phyloP scores from a whole-genome alignment of 331 rosid genomes.

The Erythrophleum ivorense region DNA sequence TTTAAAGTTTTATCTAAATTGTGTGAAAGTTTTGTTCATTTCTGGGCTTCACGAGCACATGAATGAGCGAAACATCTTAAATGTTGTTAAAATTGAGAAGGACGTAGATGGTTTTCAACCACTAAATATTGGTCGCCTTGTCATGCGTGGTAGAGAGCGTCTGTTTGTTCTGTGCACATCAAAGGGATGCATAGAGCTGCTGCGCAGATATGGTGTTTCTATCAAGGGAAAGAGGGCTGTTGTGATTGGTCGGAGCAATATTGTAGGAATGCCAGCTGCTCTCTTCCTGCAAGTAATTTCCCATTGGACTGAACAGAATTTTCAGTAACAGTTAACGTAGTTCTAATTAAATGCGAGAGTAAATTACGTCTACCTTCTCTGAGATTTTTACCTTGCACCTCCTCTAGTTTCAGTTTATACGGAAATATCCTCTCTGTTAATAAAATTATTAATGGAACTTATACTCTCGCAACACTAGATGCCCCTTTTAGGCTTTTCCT shows the following conservation, averaged over 20 bases:
- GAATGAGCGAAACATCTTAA: conserved; percentile 75
- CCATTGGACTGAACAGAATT: too few relatives aligned
- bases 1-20: background rate
- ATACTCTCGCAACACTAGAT: too few relatives aligned
- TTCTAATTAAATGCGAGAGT: too few relatives aligned
- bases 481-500: too few relatives aligned
- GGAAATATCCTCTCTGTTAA: too few relatives aligned
- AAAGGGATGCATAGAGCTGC: conserved; percentile 94
- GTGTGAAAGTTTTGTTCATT: conserved; percentile 32
- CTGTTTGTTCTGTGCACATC: conserved; percentile 95
- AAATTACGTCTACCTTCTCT: too few relatives aligned
- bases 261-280: conserved; percentile 96
- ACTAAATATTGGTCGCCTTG: conserved; percentile 86
- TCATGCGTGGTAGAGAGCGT: conserved; percentile 93
- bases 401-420: too few relatives aligned
- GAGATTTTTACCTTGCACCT: too few relatives aligned
- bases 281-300: conserved; percentile 75
- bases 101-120: conserved; percentile 98
- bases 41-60: conserved; percentile 64
- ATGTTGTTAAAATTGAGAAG: conserved; percentile 83
- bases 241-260: conserved; percentile 95
- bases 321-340: too few relatives aligned
- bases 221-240: conserved; percentile 92
- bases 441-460: too few relatives aligned
- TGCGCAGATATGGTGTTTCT: conserved; percentile 65